These are phyloP conservation scores for Pichia sp. DNA, from an alignment of 1,139 yeast genomes.

Conservation along the genomic window DNA sequence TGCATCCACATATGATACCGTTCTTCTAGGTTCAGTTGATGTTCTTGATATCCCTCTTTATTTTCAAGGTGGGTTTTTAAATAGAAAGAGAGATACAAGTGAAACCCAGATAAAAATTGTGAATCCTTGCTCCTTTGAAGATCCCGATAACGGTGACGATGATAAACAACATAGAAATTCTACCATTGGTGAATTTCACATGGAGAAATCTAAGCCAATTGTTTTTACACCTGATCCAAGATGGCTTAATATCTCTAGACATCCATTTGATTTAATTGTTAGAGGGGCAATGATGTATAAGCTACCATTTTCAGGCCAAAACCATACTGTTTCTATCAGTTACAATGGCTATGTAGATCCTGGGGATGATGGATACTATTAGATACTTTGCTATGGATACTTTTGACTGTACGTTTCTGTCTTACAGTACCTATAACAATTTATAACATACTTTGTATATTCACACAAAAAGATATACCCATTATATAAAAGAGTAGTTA, in stretches of 20 bases:
- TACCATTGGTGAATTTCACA: not conserved
- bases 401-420: too few relatives aligned
- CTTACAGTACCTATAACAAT: too few relatives aligned
- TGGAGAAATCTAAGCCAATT: not conserved
- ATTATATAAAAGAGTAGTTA: not conserved
- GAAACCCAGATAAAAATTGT: constrained; percentile 64
- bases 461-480: not conserved
- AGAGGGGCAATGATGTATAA: constrained; percentile 77
- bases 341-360: constrained; percentile 58
- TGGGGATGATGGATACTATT: constrained; percentile 1
- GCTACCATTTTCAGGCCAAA: constrained; percentile 54
- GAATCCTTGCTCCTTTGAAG: constrained; percentile 52
- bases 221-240: constrained; percentile 32
- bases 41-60: constrained; percentile 64
- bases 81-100: constrained; percentile 46
- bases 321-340: constrained; percentile 55
- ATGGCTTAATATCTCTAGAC: constrained; percentile 70
- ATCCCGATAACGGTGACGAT: constrained; percentile 11
- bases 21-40: constrained; percentile 64
- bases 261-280: constrained; percentile 81
- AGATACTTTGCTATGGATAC: too few relatives aligned
- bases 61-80: constrained; percentile 75
- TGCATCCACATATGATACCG: constrained; percentile 43
- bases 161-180: constrained; percentile 11
- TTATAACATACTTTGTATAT: too few relatives aligned